Conservation (phyloP, 345 rosid genomes). For the Arabidopsis thaliana region TAIR10.1 NC_003070.9:2061501-2062000, state of each 20-base stretch:
- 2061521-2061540: conserved; percentile 82
- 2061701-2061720: conserved; percentile 76
- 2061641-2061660: conserved; percentile 90
- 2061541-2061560: conserved; percentile 98
- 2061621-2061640: conserved; percentile 87
- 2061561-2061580: conserved; percentile 79
- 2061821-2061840: neutral
- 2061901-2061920: conserved; percentile 4
- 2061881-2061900: conserved; percentile 2
- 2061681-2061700: conserved; percentile 80
- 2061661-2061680: conserved; percentile 86
- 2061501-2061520: conserved; percentile 20
- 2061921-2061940: no score
- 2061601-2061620: conserved; percentile 93
- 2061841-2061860: conserved; percentile 12
- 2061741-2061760: conserved; percentile 41
- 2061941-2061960: neutral
- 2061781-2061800: neutral
- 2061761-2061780: conserved; percentile 30
- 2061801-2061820: conserved; percentile 1
- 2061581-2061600: conserved; percentile 89
- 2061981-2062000: conserved; percentile 5
- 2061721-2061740: conserved; percentile 87
- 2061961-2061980: conserved; percentile 19
- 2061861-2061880: conserved; percentile 4